phyloP scores from a whole-genome alignment of 140 eudicot species.

The Bidens hawaiensis region DNA sequence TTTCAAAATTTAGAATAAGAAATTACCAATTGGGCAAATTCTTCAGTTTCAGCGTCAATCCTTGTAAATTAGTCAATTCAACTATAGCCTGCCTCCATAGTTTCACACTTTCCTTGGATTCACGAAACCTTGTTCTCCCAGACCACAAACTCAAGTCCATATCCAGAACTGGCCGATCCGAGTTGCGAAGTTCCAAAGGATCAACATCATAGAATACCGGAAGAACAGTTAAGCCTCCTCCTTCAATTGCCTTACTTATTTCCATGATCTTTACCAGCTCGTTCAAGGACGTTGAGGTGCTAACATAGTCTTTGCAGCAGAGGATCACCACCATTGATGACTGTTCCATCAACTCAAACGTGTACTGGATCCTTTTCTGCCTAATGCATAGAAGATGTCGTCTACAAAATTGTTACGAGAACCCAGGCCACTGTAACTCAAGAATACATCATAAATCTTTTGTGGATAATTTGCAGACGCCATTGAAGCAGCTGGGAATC shows the following conservation, averaged over 20 bases:
- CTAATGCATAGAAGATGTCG: neutral
- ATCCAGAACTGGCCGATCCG: neutral
- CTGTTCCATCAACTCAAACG: neutral
- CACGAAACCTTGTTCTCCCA: neutral
- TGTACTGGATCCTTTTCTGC: conserved; percentile 1
- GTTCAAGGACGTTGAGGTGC: neutral
- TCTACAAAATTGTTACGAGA: neutral
- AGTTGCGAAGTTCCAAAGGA: conserved; percentile 11
- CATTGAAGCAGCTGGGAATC: too few species aligned
- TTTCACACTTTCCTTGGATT: neutral
- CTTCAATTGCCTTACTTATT: neutral
- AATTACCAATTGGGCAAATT: neutral
- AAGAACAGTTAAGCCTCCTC: conserved; percentile 4
- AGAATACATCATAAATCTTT: conserved; percentile 4
- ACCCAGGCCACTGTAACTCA: neutral
- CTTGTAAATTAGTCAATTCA: conserved; percentile 6
- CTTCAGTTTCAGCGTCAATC: conserved; percentile 1
- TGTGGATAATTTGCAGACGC: neutral
- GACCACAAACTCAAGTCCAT: neutral
- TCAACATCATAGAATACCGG: conserved; percentile 3
- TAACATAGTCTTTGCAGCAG: neutral
- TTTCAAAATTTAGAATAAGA: too few species aligned
- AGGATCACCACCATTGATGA: conserved; percentile 1
- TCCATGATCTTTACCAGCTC: neutral
- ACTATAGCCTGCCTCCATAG: conserved; percentile 5